phyloP scores from a whole-genome alignment of 495 filamentous ascomycete species.

The Aspergillus cristatus region DNA sequence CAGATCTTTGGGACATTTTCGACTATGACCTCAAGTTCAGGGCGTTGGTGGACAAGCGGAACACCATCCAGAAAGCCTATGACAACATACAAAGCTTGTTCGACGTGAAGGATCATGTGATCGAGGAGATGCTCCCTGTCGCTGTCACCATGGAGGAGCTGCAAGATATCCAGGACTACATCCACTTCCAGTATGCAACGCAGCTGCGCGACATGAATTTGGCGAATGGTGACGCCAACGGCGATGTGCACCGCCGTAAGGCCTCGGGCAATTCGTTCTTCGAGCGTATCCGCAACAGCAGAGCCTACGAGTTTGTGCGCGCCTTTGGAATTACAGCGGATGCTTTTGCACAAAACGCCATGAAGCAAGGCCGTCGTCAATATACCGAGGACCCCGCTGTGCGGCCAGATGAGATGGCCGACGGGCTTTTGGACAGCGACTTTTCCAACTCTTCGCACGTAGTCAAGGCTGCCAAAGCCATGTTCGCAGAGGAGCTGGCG shows the following conservation, averaged over 20 bases:
- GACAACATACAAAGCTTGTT: constrained; percentile 54
- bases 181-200: constrained; percentile 87
- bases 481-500: constrained; percentile 87
- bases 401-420: constrained; percentile 78
- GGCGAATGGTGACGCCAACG: constrained; percentile 43
- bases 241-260: constrained; percentile 62
- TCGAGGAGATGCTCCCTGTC: constrained; percentile 69
- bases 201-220: constrained; percentile 64
- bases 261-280: constrained; percentile 65
- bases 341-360: constrained; percentile 73
- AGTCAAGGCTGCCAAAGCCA: constrained; percentile 64
- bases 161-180: constrained; percentile 91
- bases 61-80: constrained; percentile 66
- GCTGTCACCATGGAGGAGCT: constrained; percentile 84
- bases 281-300: constrained; percentile 71
- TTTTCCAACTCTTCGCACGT: constrained; percentile 71
- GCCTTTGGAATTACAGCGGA: constrained; percentile 88
- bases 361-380: constrained; percentile 64
- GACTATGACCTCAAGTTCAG: constrained; percentile 92
- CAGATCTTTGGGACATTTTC: constrained; percentile 88
- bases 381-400: constrained; percentile 73
- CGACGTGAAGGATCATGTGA: constrained; percentile 42
- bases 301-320: constrained; percentile 71
- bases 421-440: constrained; percentile 59
- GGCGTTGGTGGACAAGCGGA: constrained; percentile 81